Evolutionary conservation across 2,329 filamentous ascomycete genomes (phyloP), one percentile per base, ranked within the genome.

Genomic region (Sordariomycetes sp.): DNA sequence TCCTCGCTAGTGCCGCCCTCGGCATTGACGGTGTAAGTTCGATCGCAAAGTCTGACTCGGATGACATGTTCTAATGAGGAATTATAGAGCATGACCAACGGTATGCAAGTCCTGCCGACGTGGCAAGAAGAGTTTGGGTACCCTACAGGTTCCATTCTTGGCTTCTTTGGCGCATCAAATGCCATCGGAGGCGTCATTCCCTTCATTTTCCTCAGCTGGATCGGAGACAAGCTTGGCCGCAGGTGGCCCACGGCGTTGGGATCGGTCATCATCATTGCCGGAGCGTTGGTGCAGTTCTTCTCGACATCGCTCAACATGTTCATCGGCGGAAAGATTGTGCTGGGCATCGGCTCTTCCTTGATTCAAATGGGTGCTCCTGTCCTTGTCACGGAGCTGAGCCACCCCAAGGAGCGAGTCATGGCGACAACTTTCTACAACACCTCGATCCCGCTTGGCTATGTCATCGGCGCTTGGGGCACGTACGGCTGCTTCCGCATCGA

Each of bases 291-390:
- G 1, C 49, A 61, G 42, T 50, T 53, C 40, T 58, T 58, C 18
- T 50, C 57, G 0, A 54, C 47, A 0, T 51, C 48, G 1, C 43
- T 61, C 5, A 46, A 50, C 35, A 57, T 57, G 51, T 61, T 53
- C 38, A 59, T 59, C 25, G 56, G 54, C 7, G 58, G 57, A 32
- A 56, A 58, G 41, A 52, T 58, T 5, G 49, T 61, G 6, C 46
- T 62, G 0, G 58, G 58, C 1, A 44, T 55, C 5, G 58, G 58
- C 8, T 52, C 47, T 6, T 55, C 54, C 7, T 42, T 59, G n/a
- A 51, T 61, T 19, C 55, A 62, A 32, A 60, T 63, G 51, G 58
- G 55, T 5, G 61, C 61, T 0, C 60, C 61, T 0, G 57, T 65
- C 5, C 41, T 66, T 10, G 56, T 66, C 10, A 60, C 62, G 3